A percentile compares a stretch with the other conserved stretches of the same genome.
phyloP scores from a whole-genome alignment of 108 stramenopile genomes.

The Cyclotella atomus region DNA sequence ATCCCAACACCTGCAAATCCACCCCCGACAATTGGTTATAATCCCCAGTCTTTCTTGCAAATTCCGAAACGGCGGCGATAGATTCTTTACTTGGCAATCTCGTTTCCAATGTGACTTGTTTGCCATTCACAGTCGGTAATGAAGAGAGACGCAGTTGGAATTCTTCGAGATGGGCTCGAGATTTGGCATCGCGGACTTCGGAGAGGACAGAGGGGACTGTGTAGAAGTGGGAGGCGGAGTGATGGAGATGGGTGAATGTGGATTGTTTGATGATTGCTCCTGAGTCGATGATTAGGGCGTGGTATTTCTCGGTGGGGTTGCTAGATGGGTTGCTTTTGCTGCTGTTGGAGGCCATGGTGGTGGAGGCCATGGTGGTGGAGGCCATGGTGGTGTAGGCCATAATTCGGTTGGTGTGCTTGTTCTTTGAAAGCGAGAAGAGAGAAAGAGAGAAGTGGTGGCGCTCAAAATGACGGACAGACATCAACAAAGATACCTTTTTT shows the following conservation, averaged over 20 bases:
- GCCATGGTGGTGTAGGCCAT: not conserved
- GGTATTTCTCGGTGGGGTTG: constrained; percentile 48
- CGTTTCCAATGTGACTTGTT: constrained; percentile 9
- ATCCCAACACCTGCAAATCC: constrained; percentile 92
- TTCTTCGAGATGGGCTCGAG: constrained; percentile 63
- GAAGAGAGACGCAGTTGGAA: constrained; percentile 61
- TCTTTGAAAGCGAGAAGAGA: too few species aligned
- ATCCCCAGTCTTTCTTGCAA: constrained; percentile 95
- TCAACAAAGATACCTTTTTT: too few species aligned
- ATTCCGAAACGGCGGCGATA: constrained; percentile 67
- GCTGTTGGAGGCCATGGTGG: not conserved
- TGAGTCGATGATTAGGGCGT: constrained; percentile 79
- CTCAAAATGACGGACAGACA: too few species aligned
- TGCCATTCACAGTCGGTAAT: constrained; percentile 29
- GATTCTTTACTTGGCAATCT: constrained; percentile 62
- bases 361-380: not conserved
- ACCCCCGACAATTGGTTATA: constrained; percentile 76
- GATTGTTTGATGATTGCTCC: constrained; percentile 84
- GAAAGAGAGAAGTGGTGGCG: too few species aligned
- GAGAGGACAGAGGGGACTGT: constrained; percentile 74
- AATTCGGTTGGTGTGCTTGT: not conserved
- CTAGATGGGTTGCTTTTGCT: not conserved
- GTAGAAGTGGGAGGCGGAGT: constrained; percentile 59
- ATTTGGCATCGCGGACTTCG: constrained; percentile 82
- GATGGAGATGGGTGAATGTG: constrained; percentile 53